Base-by-base conservation (phyloP, 306 rosid genomes). In the Cicer yamashitae region DNA sequence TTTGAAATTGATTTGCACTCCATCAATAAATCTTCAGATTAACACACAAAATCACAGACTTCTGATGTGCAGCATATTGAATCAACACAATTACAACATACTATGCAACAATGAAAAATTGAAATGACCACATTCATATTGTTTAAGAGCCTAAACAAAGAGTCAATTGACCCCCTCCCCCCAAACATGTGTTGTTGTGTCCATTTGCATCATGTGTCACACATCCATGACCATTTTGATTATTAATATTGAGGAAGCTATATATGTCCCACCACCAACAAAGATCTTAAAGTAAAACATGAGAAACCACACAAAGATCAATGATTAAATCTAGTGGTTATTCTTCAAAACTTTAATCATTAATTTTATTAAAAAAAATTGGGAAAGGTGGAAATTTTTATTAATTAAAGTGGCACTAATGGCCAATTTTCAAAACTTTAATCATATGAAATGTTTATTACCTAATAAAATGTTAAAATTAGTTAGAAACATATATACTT, bases 71-170 rank as follows among this genome's bases (percentile, higher is more conserved):
- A n/a, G 13, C 53, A 6, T 48, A 48, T 13, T 14, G 57, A 14
- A 30, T 30, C 37, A 30, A 30, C 37, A 30, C 6, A 30, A 30
- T 30, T 30, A 30, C 37, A 30, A 30, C 6, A 30, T 30, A 30
- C 5, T 30, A 30, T 30, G 37, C 64, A 25, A 58, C 38, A 22
- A 78, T 40, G 25, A 60, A 68, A 57, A 10, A 57, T 59, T 70
- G 40, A 78, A 78, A 71, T 11, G 53, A 78, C 7, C 66, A 61
- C 40, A 25, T 7, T 40, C 66, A 51, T 46, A 57, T 78, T 70
- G 81, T 77, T 14, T 8, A 57, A 58, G 70, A 34, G 43, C 13
- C 50, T 25, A 14, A 30, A 58, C 2, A 58, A 2, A 22, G 9
- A 58, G 41, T 58, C 64, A 25, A 58, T 58, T 58, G 37, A 30